A percentile compares a stretch with the other conserved stretches of the same genome.
phyloP scores from a whole-genome alignment of 1,139 yeast species.

The Suzukiozyma palmioleophila region DNA sequence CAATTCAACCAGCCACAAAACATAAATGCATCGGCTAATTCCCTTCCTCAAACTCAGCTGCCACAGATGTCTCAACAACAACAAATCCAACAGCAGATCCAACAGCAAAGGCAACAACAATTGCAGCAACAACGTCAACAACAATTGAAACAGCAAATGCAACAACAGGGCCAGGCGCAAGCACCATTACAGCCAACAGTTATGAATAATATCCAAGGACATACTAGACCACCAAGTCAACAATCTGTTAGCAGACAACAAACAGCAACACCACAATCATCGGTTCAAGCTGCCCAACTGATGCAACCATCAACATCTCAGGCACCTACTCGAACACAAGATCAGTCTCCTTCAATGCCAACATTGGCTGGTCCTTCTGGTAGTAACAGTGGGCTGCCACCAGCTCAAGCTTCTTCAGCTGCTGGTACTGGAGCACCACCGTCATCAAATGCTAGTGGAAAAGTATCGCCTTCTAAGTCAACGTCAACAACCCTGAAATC shows the following conservation, averaged over 20 bases:
- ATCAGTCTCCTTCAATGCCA: constrained; percentile 7
- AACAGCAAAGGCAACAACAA: constrained; percentile 7
- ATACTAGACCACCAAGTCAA: not conserved
- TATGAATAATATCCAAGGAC: not conserved
- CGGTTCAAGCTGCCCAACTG: not conserved
- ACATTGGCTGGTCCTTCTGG: constrained; percentile 7
- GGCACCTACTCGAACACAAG: constrained; percentile 8
- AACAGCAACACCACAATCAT: constrained; percentile 6
- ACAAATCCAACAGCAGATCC: constrained; percentile 5
- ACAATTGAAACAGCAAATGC: constrained; percentile 3
- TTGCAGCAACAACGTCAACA: constrained; percentile 3
- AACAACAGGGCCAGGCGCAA: constrained; percentile 6
- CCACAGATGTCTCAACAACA: constrained; percentile 3
- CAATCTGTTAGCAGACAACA: constrained; percentile 8
- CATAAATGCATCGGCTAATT: constrained; percentile 2
- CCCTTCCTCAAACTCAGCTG: not conserved
- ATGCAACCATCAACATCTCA: constrained; percentile 6
- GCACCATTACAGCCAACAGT: constrained; percentile 2
- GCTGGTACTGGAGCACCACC: constrained; percentile 5
- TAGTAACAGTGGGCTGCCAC: constrained; percentile 6
- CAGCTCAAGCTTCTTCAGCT: constrained; percentile 7
- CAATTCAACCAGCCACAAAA: constrained; percentile 5
- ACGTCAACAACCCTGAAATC: constrained; percentile 8
- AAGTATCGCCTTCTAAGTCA: constrained; percentile 8
- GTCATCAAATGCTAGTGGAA: constrained; percentile 5